Evolutionary conservation across 202 grass and related monocot species (phyloP).

Genomic region (Digitaria exilis): DNA sequence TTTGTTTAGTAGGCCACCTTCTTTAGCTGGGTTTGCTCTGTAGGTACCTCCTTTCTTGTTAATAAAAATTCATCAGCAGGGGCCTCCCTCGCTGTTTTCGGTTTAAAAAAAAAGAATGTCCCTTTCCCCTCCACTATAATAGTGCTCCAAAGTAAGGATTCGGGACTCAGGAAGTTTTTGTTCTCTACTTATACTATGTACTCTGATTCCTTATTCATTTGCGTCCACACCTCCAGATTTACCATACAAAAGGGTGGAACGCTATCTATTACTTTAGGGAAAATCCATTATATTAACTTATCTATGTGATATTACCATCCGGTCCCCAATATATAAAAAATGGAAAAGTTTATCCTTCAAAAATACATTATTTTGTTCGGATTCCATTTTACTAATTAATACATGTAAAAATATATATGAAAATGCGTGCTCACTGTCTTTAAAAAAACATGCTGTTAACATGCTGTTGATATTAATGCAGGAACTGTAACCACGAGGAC

Average conservation of each 20-base stretch:
- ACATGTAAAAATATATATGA: background rate
- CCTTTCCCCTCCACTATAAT: background rate
- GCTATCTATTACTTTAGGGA: background rate
- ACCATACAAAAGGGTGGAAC: background rate
- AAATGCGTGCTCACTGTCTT: no score
- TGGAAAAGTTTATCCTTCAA: background rate
- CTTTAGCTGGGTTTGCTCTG: no score
- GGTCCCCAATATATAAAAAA: background rate
- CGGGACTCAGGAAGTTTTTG: background rate
- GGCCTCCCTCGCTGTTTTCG: no score
- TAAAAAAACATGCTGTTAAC: no score
- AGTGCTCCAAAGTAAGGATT: background rate
- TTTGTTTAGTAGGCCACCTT: no score
- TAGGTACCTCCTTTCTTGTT: no score
- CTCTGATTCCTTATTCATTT: background rate
- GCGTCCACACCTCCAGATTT: background rate
- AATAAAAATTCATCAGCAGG: no score
- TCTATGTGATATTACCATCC: background rate
- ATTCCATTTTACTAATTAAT: slow-evolving; percentile 11
- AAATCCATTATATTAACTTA: background rate
- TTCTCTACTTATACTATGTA: background rate
- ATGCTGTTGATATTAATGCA: no score
- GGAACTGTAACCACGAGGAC: no score
- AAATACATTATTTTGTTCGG: background rate
- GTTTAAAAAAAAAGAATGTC: no score